Base-by-base conservation (phyloP, 805 yeast species). In the Suhomyces sp. region DNA sequence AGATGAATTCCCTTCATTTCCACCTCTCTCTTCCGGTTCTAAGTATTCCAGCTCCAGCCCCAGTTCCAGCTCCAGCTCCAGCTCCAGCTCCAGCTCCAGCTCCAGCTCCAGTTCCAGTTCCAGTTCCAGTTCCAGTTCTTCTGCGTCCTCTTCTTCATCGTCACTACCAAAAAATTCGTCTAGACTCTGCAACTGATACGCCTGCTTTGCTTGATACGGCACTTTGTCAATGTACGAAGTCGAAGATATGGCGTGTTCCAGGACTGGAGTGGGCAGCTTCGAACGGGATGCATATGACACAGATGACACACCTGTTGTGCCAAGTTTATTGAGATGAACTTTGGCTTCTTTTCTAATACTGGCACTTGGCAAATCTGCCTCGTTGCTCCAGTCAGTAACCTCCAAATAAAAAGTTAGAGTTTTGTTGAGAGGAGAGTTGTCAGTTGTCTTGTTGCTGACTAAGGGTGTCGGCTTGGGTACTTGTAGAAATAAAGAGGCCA, bases 81-180 rank as follows among this genome's bases (percentile, higher is more conserved):
- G 12, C 17, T 17, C 41, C 41, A 37, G 21, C n/a, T 31, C 35
- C 35, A 31, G 35, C 17, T 31, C 35, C 35, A n/a, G 15, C 8
- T 31, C 35, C 35, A n/a, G 17, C 35, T 31, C 35, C 7, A 6
- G 6, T 5, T 37, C 41, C 41, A 15, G 12, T 37, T 17, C 41
- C 41, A 37, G 21, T 7, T 17, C 41, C 41, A 17, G 21, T 6
- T 49, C 54, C n/a, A 54, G 58, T 12, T 49, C 62, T 19, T 49
- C 55, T 9, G 31, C 54, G 20, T 49, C 59, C 17, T 39, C 49
- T 20, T 46, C 55, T 3, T 48, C 58, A 1, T 57, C 61, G 7
- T 60, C 57, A 17, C 75, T 68, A 12, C 79, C 86, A 58, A 92
- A 84, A 65, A 92, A 92, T 55, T 92, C 98, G 62, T 92, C 97